Base-by-base conservation (phyloP, 2,329 filamentous ascomycete species). In the Phaeosphaeria sp. region DNA sequence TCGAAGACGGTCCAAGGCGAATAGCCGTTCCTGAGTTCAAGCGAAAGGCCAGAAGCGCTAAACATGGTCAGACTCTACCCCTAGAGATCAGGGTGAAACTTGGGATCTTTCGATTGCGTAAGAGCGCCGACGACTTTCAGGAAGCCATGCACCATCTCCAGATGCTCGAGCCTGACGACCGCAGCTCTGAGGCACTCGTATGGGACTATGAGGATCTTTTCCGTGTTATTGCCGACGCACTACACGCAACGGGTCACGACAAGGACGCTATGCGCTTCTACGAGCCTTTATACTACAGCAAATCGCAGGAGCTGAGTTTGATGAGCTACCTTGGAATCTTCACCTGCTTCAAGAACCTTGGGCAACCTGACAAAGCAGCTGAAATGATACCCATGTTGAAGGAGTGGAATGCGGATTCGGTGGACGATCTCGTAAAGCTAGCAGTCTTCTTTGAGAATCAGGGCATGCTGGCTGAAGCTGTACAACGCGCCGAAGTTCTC, bases 51-150 rank as follows among this genome's bases (percentile, higher is more conserved):
- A 80, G 84, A 1, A 70, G 78, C 3, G 80, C 83, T 6, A 80
- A 84, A 0, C 97, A 97, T 73, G 93, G 92, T 0, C 76, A 84
- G 41, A 87, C 88, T 1, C 80, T 97, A 41, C 94, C 93, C 0
- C 76, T 93, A 5, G 93, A 97, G 65, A 81, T 99, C 43, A 88
- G 94, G 20, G 86, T 92, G 27, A 95, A 94, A 72, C 80, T 99
- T 62, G 94, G 91, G 3, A 80, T 94, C 3, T 94, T 92, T 72
- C 88, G 95, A n/a, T 79, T 97, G 36, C 88, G 87, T 54, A 81
- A 92, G 58, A 87, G 87, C 0, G 80, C 89, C 23, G 80, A 86
- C 17, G 72, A 85, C 60, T 77, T 82, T 21, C 80, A 86, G 15
- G 94, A 98, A 79, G 93, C 92, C 18, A 82, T 91, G 79, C 68